A percentile compares a stretch with the other conserved stretches of the same genome.
phyloP scores from a whole-genome alignment of 2,329 filamentous ascomycete genomes.

The Pestalotiopsis sp. region DNA sequence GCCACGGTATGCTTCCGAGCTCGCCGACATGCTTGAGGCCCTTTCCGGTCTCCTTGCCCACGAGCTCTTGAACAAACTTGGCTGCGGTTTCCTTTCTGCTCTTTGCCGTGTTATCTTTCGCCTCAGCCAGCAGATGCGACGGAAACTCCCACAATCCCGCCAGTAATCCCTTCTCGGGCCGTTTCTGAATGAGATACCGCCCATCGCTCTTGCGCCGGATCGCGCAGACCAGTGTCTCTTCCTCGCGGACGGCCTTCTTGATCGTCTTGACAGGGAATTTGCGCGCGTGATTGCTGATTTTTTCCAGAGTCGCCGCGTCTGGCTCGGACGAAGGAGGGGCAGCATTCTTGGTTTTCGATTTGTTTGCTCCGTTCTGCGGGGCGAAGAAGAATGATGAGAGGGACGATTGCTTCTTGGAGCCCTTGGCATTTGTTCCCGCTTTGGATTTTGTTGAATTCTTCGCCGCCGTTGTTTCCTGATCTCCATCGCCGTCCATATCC shows the following conservation, averaged over 20 bases:
- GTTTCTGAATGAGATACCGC: conserved; percentile 48
- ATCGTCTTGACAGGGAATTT: conserved; percentile 52
- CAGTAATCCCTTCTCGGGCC: conserved; percentile 55
- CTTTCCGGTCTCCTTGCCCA: conserved; percentile 12
- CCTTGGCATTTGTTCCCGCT: conserved; percentile 11
- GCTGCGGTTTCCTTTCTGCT: conserved; percentile 38
- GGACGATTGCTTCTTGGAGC: conserved; percentile 21
- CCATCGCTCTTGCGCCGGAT: conserved; percentile 43
- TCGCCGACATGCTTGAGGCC: conserved; percentile 37
- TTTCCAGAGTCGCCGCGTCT: conserved; percentile 30
- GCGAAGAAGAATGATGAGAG: conserved; percentile 30
- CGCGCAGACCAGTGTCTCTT: conserved; percentile 56
- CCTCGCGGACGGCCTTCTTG: conserved; percentile 54
- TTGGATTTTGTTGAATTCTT: conserved; percentile 14
- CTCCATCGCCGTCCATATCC: conserved; percentile 13
- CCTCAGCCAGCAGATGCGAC: conserved; percentile 38
- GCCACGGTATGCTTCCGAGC: conserved; percentile 56
- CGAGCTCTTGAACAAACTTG: conserved; percentile 33
- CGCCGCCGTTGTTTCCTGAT: conserved; percentile 18
- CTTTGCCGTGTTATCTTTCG: conserved; percentile 26
- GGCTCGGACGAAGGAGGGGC: conserved; percentile 13
- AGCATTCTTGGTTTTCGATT: neutral
- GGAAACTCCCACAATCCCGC: conserved; percentile 61
- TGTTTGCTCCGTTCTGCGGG: conserved; percentile 14
- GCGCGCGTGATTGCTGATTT: conserved; percentile 45